Evolutionary conservation across 169 alveolate genomes (phyloP), one percentile per base, ranked within the genome.

Genomic region (Plasmodium vivax): DNA sequence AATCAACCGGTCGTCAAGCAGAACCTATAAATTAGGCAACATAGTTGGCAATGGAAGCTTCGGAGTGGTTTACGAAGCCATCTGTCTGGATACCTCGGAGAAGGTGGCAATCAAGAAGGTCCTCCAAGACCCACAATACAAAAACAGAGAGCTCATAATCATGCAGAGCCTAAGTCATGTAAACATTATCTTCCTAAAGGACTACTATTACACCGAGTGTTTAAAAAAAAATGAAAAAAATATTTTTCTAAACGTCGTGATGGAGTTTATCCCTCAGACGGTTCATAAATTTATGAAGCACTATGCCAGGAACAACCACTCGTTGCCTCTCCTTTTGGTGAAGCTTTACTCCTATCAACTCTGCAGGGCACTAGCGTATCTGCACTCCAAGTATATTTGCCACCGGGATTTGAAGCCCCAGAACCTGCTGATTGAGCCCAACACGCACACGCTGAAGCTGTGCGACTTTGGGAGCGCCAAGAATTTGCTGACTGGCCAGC

Each of bases 341-440:
- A 98, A 99, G 93, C 95, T 99, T 7, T 99, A 99, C 96, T 97
- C 99, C 34, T 99, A 98, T 93, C 99, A 99, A 94, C 85, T 99
- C 83, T 97, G 99, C 92, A 95, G 99, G 93, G 98, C 99, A 12
- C 96, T 99, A 72, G 99, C 99, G 45, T 99, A 98, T 93, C 97
- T 99, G 36, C 99, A 99, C 83, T 95, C 99, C 5, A 94, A 97
- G 72, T 99, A 99, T 8, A 97, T 99, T 58, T 98, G 99, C 93
- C 99, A 99, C 95, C 97, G 99, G 85, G 99, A 99, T 93, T 98
- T 99, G 85, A 99, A 99, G 92, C 99, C 99, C n/a, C 99, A 99
- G 95, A 99, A 99, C 96, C 95, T 99, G 47, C 97, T 99, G 38
- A 99, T 99, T 14, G 99, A 99, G 92, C 98, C 99, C 5, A 82